A percentile compares a stretch with the other conserved stretches of the same genome.
These are phyloP conservation scores for Capsicum rhomboideum DNA, from an alignment of 257 asterid species.

Conservation along the genomic window DNA sequence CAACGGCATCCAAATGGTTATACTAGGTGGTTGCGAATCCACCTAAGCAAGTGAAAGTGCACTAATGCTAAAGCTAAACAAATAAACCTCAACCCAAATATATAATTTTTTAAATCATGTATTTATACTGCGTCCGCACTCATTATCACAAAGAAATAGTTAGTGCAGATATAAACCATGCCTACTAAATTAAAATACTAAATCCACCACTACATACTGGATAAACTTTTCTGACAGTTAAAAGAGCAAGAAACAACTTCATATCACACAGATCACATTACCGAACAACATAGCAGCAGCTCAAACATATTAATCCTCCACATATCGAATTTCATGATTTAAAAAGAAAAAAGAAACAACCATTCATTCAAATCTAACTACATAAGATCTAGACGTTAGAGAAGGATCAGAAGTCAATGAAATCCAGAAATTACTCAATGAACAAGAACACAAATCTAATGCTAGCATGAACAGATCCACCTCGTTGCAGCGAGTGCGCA, in stretches of 20 bases:
- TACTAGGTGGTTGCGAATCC: not conserved
- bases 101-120: not conserved
- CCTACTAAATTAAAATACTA: not conserved
- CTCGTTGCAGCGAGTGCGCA: not conserved
- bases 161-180: not conserved
- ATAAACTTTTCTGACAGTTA: not conserved
- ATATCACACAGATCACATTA: not conserved
- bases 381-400: not conserved
- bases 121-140: not conserved
- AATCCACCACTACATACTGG: not conserved
- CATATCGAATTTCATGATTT: not conserved
- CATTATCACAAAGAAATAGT: not conserved
- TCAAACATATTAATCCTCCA: not conserved
- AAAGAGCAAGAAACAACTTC: not conserved
- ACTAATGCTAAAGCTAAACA: not conserved
- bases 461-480: not conserved
- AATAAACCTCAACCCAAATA: not conserved
- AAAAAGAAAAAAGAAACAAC: not conserved
- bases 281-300: not conserved
- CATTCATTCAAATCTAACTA: not conserved
- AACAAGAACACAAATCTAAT: not conserved
- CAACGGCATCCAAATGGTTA: not conserved
- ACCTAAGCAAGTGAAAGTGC: not conserved
- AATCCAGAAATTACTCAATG: not conserved
- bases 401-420: not conserved